phyloP scores from a whole-genome alignment of 108 stramenopile genomes.

The Conticribra weissflogii region DNA sequence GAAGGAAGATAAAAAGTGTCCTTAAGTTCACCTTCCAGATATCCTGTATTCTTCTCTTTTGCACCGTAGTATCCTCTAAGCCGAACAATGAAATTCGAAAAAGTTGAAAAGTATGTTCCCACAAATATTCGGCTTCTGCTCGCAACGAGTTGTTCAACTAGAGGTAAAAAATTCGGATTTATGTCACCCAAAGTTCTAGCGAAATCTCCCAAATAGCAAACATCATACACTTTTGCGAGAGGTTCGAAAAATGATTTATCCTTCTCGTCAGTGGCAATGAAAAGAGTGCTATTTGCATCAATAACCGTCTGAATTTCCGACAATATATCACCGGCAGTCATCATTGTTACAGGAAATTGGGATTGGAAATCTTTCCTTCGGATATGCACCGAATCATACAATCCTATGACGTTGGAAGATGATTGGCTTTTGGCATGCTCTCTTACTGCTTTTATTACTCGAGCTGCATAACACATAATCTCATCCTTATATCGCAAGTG shows the following conservation, averaged over 20 bases:
- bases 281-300: conserved; percentile 20
- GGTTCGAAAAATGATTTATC: conserved; percentile 50
- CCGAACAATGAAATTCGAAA: conserved; percentile 68
- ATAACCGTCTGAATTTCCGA: conserved; percentile 17
- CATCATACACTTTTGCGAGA: conserved; percentile 42
- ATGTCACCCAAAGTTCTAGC: conserved; percentile 6
- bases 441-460: conserved; percentile 42
- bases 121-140: conserved; percentile 56
- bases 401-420: conserved; percentile 28
- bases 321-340: conserved; percentile 28
- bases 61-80: conserved; percentile 66
- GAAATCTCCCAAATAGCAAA: conserved; percentile 47
- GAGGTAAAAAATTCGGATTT: conserved; percentile 62
- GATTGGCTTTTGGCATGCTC: conserved; percentile 13
- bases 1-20: conserved; percentile 27
- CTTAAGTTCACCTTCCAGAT: conserved; percentile 17
- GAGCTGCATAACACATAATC: conserved; percentile 55
- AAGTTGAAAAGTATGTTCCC: conserved; percentile 70
- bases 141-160: conserved; percentile 71
- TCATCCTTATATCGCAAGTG: conserved; percentile 56
- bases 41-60: conserved; percentile 33
- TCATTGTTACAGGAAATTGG: conserved; percentile 25
- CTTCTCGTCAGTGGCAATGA: conserved; percentile 69
- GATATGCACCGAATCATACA: conserved; percentile 58
- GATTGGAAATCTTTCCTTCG: conserved; percentile 42